Evolutionary conservation across 352 stramenopile genomes (phyloP).

Genomic region (Phytophthora sansomeana): DNA sequence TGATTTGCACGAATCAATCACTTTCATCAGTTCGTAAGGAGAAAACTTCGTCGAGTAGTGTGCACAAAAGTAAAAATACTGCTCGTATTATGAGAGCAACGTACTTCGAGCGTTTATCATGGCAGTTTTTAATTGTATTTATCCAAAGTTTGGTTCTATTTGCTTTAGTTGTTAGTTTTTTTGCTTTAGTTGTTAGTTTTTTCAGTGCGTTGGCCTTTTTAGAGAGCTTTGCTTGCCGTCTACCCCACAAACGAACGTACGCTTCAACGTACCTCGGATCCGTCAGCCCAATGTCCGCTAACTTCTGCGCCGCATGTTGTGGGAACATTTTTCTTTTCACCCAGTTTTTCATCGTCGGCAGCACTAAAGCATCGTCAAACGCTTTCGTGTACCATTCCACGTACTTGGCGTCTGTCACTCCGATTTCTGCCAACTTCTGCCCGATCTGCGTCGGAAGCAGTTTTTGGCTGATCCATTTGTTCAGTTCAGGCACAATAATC

Average conservation of each 20-base stretch:
- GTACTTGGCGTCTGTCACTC: constrained; percentile 2
- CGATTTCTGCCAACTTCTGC: background rate
- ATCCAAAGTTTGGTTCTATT: background rate
- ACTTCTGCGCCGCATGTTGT: background rate
- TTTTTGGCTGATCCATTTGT: background rate
- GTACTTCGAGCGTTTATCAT: too few species aligned
- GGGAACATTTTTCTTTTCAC: background rate
- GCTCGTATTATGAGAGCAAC: too few species aligned
- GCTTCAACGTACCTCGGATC: constrained; percentile 1
- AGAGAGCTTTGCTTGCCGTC: constrained; percentile 3
- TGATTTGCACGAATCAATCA: too few species aligned
- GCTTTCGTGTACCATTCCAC: background rate
- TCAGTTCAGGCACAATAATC: background rate
- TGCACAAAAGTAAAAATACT: too few species aligned
- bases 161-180: background rate
- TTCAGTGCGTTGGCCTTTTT: background rate
- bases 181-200: too few species aligned
- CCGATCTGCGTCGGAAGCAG: background rate
- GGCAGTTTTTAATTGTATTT: too few species aligned
- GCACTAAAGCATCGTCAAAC: background rate
- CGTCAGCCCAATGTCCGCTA: background rate
- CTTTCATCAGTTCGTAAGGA: too few species aligned
- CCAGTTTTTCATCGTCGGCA: background rate
- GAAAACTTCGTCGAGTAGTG: too few species aligned
- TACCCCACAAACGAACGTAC: constrained; percentile 4